Conservation (phyloP, 2,329 filamentous ascomycete genomes). For the Colletotrichum cordylinicola region DNA sequence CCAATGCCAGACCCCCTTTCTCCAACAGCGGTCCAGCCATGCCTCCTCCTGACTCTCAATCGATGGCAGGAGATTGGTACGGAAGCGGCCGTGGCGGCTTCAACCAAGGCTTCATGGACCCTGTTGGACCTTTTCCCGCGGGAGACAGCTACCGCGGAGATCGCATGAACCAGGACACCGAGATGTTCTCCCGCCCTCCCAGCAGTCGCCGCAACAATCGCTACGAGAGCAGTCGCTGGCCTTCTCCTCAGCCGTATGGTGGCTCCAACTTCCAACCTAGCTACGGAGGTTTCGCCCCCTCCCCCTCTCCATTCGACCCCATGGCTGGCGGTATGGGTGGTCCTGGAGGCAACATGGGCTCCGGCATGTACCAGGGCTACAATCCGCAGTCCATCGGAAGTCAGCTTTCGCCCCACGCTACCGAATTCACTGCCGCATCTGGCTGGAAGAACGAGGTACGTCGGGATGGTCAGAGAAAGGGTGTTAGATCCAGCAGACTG, state of each 20-base stretch:
- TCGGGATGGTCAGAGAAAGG: conserved; percentile 1
- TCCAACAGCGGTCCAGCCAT: conserved; percentile 29
- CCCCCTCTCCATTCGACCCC: conserved; percentile 8
- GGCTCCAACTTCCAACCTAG: conserved; percentile 35
- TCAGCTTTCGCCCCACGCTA: conserved; percentile 74
- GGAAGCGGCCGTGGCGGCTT: conserved; percentile 44
- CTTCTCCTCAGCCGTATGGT: conserved; percentile 36
- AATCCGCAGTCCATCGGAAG: conserved; percentile 66
- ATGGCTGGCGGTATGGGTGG: conserved; percentile 34
- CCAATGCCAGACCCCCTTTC: conserved; percentile 49
- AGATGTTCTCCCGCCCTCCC: conserved; percentile 49
- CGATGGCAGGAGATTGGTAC: conserved; percentile 47
- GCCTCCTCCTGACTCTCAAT: conserved; percentile 38
- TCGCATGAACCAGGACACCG: conserved; percentile 54
- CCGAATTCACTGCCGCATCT: conserved; percentile 70
- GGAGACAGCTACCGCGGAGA: conserved; percentile 51
- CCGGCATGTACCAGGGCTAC: conserved; percentile 53
- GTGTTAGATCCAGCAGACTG: neutral
- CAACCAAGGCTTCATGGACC: conserved; percentile 46
- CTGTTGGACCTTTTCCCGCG: conserved; percentile 36
- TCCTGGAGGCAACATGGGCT: conserved; percentile 41
- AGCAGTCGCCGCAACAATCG: conserved; percentile 46
- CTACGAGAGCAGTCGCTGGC: conserved; percentile 52
- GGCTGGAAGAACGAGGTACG: conserved; percentile 63
- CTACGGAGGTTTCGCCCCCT: conserved; percentile 28